Conservation (phyloP, 2,329 filamentous ascomycete genomes). For the Penicillium sp. region DNA sequence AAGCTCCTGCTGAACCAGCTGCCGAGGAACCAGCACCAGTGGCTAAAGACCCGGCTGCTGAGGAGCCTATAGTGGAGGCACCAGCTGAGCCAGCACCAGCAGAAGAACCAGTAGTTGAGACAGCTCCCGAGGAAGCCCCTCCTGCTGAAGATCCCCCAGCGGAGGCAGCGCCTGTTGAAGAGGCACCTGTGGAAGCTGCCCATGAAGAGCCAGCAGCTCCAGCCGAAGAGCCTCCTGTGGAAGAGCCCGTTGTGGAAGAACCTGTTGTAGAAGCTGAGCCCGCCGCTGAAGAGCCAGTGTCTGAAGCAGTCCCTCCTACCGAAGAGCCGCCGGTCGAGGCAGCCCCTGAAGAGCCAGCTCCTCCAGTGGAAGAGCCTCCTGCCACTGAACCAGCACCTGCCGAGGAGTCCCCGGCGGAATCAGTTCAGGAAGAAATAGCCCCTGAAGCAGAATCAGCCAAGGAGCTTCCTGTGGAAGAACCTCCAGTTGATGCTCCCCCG, state of each 20-base stretch:
- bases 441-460: background rate
- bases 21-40: conserved; percentile 6
- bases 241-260: background rate
- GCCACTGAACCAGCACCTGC: background rate
- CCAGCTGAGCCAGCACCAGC: background rate
- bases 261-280: background rate
- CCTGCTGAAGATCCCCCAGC: conserved; percentile 12
- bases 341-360: conserved; percentile 13
- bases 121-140: background rate
- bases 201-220: conserved; percentile 11
- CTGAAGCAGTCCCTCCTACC: background rate
- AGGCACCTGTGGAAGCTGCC: background rate
- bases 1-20: conserved; percentile 3
- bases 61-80: background rate
- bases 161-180: conserved; percentile 5
- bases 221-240: conserved; percentile 6
- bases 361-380: conserved; percentile 15
- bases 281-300: background rate
- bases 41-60: background rate
- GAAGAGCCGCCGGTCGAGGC: conserved; percentile 16
- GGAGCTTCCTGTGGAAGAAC: conserved; percentile 8
- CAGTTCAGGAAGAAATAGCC: conserved; percentile 5
- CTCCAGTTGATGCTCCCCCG: background rate
- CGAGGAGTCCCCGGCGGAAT: background rate
- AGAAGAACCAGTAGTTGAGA: conserved; percentile 6